A percentile compares a stretch with the other conserved stretches of the same genome.
Evolutionary conservation across 345 rosid genomes (phyloP).

Genomic region (Eucalyptus sp.): DNA sequence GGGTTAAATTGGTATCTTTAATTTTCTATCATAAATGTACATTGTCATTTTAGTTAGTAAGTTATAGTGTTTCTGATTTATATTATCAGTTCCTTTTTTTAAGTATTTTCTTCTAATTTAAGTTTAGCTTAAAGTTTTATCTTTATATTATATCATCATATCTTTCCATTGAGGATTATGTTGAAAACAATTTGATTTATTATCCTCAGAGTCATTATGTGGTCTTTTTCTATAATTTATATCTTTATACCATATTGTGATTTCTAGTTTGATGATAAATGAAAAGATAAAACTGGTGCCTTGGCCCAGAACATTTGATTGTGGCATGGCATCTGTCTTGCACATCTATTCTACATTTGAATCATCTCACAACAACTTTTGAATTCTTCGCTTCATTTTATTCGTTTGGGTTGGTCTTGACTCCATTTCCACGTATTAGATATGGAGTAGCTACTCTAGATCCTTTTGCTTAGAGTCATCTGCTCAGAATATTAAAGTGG

Average conservation of each 20-base stretch:
- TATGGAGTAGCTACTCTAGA: not conserved
- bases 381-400: not conserved
- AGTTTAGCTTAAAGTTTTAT: not conserved
- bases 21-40: not conserved
- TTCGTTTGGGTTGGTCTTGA: not conserved
- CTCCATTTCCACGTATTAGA: not conserved
- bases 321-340: not conserved
- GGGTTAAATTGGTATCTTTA: not conserved
- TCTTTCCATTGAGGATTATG: not conserved
- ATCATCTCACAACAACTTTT: not conserved
- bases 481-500: not conserved
- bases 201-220: not conserved
- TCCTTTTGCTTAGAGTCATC: not conserved
- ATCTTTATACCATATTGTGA: not conserved
- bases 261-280: not conserved
- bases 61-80: not conserved
- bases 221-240: not conserved
- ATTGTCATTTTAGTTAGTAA: not conserved
- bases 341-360: not conserved
- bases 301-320: not conserved
- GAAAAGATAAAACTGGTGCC: not conserved
- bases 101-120: not conserved
- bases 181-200: not conserved
- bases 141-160: not conserved
- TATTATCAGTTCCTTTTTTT: not conserved